These are phyloP conservation scores for Warburgia ugandensis DNA, from an alignment of 164 flowering plant genomes.

Conservation along the genomic window DNA sequence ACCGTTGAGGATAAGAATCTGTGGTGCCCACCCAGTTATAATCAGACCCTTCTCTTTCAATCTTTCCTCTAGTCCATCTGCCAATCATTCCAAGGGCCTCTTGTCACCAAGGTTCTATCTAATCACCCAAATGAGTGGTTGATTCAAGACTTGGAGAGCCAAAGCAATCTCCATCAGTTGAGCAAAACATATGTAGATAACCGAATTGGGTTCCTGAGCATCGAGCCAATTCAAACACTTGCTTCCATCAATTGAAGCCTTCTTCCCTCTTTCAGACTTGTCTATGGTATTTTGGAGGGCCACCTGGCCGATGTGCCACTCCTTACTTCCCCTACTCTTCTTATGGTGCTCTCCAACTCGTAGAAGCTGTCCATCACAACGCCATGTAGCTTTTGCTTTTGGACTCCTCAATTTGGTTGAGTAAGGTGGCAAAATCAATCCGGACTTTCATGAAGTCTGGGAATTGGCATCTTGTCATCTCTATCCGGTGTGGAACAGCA, in stretches of 20 bases:
- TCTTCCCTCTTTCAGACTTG: slow-evolving; percentile 17
- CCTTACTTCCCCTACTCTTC: slow-evolving; percentile 14
- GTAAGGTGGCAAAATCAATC: background rate
- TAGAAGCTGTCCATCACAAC: slow-evolving; percentile 28
- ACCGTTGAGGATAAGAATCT: slow-evolving; percentile 24
- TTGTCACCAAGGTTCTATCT: background rate
- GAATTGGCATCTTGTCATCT: slow-evolving; percentile 23
- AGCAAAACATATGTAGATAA: slow-evolving; percentile 34
- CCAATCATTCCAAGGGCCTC: slow-evolving; percentile 9
- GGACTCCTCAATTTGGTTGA: slow-evolving; percentile 4
- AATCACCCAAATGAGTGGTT: slow-evolving; percentile 38
- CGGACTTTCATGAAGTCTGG: slow-evolving; percentile 6
- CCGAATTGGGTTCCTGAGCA: slow-evolving; percentile 23
- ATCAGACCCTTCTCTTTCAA: slow-evolving; percentile 19
- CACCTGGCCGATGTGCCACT: slow-evolving; percentile 32
- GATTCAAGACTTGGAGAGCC: slow-evolving; percentile 27
- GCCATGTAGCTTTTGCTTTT: slow-evolving; percentile 22
- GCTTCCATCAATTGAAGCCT: slow-evolving; percentile 12
- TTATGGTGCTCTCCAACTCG: slow-evolving; percentile 25
- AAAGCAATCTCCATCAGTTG: slow-evolving; percentile 32
- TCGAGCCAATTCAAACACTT: slow-evolving; percentile 28
- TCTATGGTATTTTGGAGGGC: slow-evolving; percentile 12
- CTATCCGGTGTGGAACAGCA: slow-evolving; percentile 27
- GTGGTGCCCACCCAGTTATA: slow-evolving; percentile 39
- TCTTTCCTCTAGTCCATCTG: slow-evolving; percentile 19